Percentiles rank a stretch among this genome's conserved stretches.
These are phyloP conservation scores for Penicillium turbatum DNA, from an alignment of 495 filamentous ascomycete species.

Conservation along the genomic window DNA sequence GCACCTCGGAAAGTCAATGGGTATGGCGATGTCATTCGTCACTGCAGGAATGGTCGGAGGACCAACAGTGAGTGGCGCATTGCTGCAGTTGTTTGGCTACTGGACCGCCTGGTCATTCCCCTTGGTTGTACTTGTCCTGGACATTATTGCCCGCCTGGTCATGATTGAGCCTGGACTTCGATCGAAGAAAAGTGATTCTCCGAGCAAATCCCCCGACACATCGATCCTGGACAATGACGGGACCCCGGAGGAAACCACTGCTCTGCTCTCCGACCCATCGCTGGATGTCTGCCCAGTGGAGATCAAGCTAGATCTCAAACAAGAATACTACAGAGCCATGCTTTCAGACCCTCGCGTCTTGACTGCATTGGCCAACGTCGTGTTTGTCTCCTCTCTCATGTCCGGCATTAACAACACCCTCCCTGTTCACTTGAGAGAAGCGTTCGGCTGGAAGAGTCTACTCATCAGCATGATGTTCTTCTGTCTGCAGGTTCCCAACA, in stretches of 20 bases:
- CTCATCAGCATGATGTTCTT: slow-evolving; percentile 16
- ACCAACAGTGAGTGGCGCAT: slow-evolving; percentile 11
- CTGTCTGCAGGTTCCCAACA: slow-evolving; percentile 8
- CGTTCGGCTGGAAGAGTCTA: slow-evolving; percentile 13
- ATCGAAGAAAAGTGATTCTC: background rate
- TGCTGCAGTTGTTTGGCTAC: slow-evolving; percentile 16
- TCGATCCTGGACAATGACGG: background rate
- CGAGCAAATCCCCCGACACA: background rate
- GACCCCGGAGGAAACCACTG: slow-evolving; percentile 1
- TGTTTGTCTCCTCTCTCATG: background rate
- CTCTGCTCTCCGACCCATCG: background rate
- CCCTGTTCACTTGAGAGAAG: slow-evolving; percentile 11
- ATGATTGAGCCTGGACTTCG: slow-evolving; percentile 11
- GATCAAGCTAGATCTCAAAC: background rate
- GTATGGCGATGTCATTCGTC: slow-evolving; percentile 12
- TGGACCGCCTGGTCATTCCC: slow-evolving; percentile 15
- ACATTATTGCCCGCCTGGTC: slow-evolving; percentile 11
- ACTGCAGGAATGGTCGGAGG: slow-evolving; percentile 13
- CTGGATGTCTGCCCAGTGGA: background rate
- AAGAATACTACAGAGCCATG: slow-evolving; percentile 11
- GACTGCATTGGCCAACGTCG: slow-evolving; percentile 1
- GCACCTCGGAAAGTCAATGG: slow-evolving; percentile 12
- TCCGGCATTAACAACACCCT: slow-evolving; percentile 11
- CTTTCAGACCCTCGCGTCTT: slow-evolving; percentile 9
- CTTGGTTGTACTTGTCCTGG: slow-evolving; percentile 9